phyloP scores from a whole-genome alignment of 768 basidiomycete species.

The Epithele typhae region DNA sequence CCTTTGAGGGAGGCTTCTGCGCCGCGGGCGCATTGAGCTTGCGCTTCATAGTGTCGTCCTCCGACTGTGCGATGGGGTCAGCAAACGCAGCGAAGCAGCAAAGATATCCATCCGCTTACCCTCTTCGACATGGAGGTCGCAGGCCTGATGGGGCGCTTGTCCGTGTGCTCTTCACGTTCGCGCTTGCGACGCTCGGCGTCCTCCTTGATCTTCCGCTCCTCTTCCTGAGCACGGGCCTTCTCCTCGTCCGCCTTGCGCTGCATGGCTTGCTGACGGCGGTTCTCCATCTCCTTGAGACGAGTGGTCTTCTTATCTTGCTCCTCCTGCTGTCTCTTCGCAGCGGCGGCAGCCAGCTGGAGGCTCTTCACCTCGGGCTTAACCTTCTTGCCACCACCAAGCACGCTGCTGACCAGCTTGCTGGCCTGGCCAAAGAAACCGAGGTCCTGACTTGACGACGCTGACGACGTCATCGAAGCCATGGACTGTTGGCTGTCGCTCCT shows the following conservation, averaged over 20 bases:
- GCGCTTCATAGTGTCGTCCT: constrained; percentile 69
- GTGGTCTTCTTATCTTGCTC: constrained; percentile 76
- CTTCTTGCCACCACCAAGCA: constrained; percentile 69
- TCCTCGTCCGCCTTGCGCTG: constrained; percentile 81
- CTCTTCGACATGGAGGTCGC: constrained; percentile 44
- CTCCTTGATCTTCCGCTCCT: constrained; percentile 69
- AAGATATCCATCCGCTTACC: constrained; percentile 32
- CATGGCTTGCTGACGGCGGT: constrained; percentile 62
- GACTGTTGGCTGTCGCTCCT: constrained; percentile 52
- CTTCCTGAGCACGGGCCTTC: constrained; percentile 53
- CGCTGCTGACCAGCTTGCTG: constrained; percentile 60
- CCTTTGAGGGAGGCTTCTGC: constrained; percentile 61
- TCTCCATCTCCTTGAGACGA: constrained; percentile 78
- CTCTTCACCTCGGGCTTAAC: constrained; percentile 72
- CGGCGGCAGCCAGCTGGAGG: constrained; percentile 74
- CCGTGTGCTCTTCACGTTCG: constrained; percentile 73
- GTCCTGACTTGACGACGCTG: constrained; percentile 36
- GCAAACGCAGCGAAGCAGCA: background rate
- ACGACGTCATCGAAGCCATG: constrained; percentile 45
- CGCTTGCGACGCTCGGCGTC: constrained; percentile 76
- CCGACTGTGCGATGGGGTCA: constrained; percentile 34
- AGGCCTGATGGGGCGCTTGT: constrained; percentile 58
- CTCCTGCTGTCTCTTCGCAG: constrained; percentile 93
- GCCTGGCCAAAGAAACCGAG: constrained; percentile 68
- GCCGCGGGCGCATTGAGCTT: constrained; percentile 47